Conservation (phyloP, 495 filamentous ascomycete genomes). For the Tirmania nivea region DNA sequence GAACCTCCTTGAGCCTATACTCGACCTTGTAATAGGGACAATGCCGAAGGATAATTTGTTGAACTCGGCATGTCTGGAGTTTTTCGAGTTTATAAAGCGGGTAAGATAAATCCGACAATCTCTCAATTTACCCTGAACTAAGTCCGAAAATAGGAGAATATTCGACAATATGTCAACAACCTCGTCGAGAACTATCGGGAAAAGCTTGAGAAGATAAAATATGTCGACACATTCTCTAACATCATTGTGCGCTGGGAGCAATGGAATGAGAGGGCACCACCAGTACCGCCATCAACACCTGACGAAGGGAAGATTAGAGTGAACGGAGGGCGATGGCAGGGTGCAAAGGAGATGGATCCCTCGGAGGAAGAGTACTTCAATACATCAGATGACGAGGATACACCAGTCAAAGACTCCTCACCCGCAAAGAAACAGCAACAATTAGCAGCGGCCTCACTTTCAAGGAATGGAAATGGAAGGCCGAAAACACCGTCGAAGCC, state of each 20-base stretch:
- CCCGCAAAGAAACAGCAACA: constrained; percentile 4
- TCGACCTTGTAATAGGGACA: constrained; percentile 70
- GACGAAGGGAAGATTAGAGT: constrained; percentile 30
- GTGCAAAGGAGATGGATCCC: constrained; percentile 62
- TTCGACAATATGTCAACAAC: constrained; percentile 63
- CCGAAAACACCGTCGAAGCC: constrained; percentile 40
- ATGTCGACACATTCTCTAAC: constrained; percentile 66
- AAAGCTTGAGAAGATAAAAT: constrained; percentile 52
- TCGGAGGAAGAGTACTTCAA: constrained; percentile 92
- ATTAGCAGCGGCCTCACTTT: constrained; percentile 9
- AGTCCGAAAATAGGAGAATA: constrained; percentile 34
- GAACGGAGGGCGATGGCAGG: constrained; percentile 50
- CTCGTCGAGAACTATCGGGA: constrained; percentile 78
- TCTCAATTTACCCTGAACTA: background rate
- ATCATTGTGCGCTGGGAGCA: constrained; percentile 66
- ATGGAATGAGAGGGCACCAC: constrained; percentile 5
- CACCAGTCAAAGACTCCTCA: constrained; percentile 5
- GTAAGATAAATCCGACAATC: constrained; percentile 2
- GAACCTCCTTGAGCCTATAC: constrained; percentile 64
- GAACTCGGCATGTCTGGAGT: constrained; percentile 85
- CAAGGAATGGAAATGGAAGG: constrained; percentile 25
- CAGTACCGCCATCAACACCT: constrained; percentile 17
- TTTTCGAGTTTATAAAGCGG: constrained; percentile 74
- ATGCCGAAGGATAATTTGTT: constrained; percentile 93
- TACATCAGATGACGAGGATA: constrained; percentile 64